Evolutionary conservation across 2,329 filamentous ascomycete genomes (phyloP).

Genomic region (Trichoderma arundinaceum): DNA sequence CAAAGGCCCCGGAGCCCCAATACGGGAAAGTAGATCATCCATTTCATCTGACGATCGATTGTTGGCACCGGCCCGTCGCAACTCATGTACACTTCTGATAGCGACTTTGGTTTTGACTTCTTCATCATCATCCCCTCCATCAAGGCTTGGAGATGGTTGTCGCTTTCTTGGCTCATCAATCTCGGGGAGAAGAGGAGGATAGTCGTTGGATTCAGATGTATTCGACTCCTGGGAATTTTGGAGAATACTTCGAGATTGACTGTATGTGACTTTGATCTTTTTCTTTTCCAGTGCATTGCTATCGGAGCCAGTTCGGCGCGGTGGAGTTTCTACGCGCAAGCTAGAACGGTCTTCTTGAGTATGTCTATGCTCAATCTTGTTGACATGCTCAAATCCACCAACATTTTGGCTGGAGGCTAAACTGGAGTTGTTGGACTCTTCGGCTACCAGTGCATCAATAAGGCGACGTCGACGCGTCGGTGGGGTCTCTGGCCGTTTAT

Average conservation of each 20-base stretch:
- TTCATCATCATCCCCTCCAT: slow-evolving; percentile 47
- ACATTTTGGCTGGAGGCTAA: neutral
- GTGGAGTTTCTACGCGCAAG: slow-evolving; percentile 32
- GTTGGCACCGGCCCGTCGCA: slow-evolving; percentile 69
- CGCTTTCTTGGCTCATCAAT: slow-evolving; percentile 37
- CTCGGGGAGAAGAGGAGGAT: slow-evolving; percentile 30
- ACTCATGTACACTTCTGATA: slow-evolving; percentile 68
- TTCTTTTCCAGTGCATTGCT: slow-evolving; percentile 39
- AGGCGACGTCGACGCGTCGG: slow-evolving; percentile 27
- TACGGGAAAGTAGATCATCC: slow-evolving; percentile 66
- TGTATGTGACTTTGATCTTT: slow-evolving; percentile 47
- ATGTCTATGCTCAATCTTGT: slow-evolving; percentile 1
- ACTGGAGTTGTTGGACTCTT: slow-evolving; percentile 3
- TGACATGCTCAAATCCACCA: neutral
- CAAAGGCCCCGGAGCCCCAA: slow-evolving; percentile 56
- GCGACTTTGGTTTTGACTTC: slow-evolving; percentile 52
- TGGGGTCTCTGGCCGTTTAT: slow-evolving; percentile 2
- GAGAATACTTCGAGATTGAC: slow-evolving; percentile 42
- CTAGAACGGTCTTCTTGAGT: slow-evolving; percentile 24
- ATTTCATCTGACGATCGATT: slow-evolving; percentile 70
- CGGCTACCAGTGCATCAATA: slow-evolving; percentile 31
- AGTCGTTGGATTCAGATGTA: slow-evolving; percentile 33
- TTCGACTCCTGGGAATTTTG: slow-evolving; percentile 40
- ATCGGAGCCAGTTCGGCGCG: slow-evolving; percentile 39
- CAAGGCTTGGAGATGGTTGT: slow-evolving; percentile 36